Evolutionary conservation across 176 grass and related monocot species (phyloP), one percentile per base, ranked within the genome.

Genomic region (Aegilops umbellulata): DNA sequence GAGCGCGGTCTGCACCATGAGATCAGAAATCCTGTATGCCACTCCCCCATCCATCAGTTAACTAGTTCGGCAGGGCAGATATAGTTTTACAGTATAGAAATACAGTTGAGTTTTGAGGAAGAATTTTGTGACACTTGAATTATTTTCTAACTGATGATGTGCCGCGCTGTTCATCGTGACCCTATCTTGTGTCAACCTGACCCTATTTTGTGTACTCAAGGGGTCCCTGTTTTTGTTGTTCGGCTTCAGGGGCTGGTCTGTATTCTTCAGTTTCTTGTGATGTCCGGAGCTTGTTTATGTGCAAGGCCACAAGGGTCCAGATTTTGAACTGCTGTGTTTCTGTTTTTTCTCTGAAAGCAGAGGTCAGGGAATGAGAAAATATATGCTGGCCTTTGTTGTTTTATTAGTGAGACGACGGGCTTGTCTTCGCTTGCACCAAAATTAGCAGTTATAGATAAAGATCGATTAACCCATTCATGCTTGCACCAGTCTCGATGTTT

Each of bases 1-100:
- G 70, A 46, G 60, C 25, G 15, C 44, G 1, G 47, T 83, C 32
- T 83, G 66, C 63, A 82, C 82, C 82, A 72, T 76, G 72, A 76
- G 44, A 76, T 29, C 70, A 44, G 62, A 61, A 29, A 77, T 36
- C 53, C 10, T 71, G 27, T 46, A 2, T 35, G 20, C 74, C 68
- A 8, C 77, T 64, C 63, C 79, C 79, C 55, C 55, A 58, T 22
- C 86, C 39, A 58, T 35, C 24, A 78, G 29, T 85, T 85, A 82
- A 76, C 69, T 16, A 76, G 30, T 55, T 38, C 15, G 67, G 72
- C 36, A 53, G 80, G 19, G 72, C 36, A 53, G 80, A 19, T 81
- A 53, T 70, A 91, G 85, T 57, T 84, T 64, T 65, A 78, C 73
- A 34, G 44, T 73, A 26, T 83, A 79, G 84, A 83, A 23, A 82